Evolutionary conservation across 163 green algal genomes (phyloP).

Genomic region (Volvox carteri): DNA sequence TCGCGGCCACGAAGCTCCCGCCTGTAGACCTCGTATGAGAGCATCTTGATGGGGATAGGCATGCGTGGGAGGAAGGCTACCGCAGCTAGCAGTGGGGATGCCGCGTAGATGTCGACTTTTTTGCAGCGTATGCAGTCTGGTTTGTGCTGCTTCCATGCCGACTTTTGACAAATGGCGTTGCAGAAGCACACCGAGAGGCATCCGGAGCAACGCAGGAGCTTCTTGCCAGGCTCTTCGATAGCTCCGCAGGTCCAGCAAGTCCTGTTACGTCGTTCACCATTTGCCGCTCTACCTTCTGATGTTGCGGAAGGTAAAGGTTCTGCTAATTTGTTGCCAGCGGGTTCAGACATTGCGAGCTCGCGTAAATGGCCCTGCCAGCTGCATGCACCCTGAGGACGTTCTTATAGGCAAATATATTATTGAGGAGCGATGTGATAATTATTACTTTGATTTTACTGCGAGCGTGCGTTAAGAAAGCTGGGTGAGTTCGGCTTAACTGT

Average conservation of each 20-base stretch:
- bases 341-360: no score
- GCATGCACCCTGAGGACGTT: no score
- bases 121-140: background rate
- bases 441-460: no score
- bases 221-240: background rate
- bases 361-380: no score
- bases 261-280: background rate
- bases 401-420: no score
- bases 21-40: conserved; percentile 11
- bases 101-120: conserved; percentile 14
- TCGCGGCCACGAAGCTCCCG: background rate
- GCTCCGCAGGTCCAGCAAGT: conserved; percentile 4
- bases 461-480: no score
- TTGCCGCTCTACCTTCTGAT: no score
- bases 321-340: no score
- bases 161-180: background rate
- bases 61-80: conserved; percentile 29
- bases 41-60: background rate
- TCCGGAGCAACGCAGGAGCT: conserved; percentile 4
- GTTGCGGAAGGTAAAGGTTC: no score
- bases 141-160: conserved; percentile 11
- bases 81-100: conserved; percentile 8
- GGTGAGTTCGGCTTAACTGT: no score
- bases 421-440: no score
- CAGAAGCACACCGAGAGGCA: conserved; percentile 14